phyloP scores from a whole-genome alignment of 2,329 filamentous ascomycete genomes.

The Cladophialophora immunda region DNA sequence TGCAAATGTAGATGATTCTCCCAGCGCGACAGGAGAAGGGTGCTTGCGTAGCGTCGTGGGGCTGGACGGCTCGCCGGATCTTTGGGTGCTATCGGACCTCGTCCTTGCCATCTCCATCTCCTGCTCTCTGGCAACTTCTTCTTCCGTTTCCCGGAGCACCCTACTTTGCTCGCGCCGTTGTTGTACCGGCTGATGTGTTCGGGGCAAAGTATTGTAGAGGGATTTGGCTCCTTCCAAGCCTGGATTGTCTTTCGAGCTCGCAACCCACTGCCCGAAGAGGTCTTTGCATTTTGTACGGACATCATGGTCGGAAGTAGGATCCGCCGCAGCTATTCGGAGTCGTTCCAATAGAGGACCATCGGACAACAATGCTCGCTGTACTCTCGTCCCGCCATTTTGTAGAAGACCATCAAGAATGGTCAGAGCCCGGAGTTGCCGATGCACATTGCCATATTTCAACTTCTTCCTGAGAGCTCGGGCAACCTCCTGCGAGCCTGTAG shows the following conservation, averaged over 20 bases:
- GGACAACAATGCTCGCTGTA: conserved; percentile 80
- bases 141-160: conserved; percentile 80
- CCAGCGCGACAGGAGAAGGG: conserved; percentile 35
- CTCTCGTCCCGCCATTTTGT: conserved; percentile 88
- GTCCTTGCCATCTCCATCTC: conserved; percentile 31
- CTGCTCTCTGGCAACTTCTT: conserved; percentile 69
- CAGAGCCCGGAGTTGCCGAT: conserved; percentile 88
- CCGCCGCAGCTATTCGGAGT: conserved; percentile 84
- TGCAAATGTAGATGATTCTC: conserved; percentile 38
- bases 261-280: conserved; percentile 84
- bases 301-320: conserved; percentile 81
- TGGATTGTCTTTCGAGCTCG: conserved; percentile 79
- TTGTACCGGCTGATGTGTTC: conserved; percentile 68
- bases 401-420: conserved; percentile 91
- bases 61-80: conserved; percentile 29
- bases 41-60: conserved; percentile 36
- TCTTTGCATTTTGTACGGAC: conserved; percentile 90
- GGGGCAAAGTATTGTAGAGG: conserved; percentile 76
- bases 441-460: conserved; percentile 96
- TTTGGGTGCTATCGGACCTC: conserved; percentile 30
- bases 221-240: conserved; percentile 82
- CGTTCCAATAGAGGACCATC: conserved; percentile 93
- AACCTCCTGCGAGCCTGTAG: conserved; percentile 85
- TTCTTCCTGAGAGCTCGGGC: conserved; percentile 95
- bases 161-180: conserved; percentile 81